Evolutionary conservation across 257 asterid species (phyloP).

Genomic region (Striga asiatica): DNA sequence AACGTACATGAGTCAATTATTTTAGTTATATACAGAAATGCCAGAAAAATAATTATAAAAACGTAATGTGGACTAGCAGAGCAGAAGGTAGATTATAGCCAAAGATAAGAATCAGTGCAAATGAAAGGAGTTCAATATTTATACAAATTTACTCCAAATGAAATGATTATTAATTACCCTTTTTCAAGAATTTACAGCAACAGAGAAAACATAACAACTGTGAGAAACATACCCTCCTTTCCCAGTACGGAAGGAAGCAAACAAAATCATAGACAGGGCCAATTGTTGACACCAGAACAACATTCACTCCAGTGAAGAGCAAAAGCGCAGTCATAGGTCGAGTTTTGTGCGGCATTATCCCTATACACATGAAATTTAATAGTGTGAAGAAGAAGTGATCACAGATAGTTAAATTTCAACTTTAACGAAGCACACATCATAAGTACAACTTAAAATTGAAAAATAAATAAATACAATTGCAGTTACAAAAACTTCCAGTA

Average conservation of each 20-base stretch:
- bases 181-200: not conserved
- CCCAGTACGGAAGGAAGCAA: constrained; percentile 87
- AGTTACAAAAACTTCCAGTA: too few relatives aligned
- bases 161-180: not conserved
- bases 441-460: too few relatives aligned
- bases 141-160: not conserved
- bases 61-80: not conserved
- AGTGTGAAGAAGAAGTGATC: constrained; percentile 18
- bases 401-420: not conserved
- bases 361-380: not conserved
- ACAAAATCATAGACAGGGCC: constrained; percentile 78
- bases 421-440: too few relatives aligned
- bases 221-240: constrained; percentile 48
- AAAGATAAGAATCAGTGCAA: not conserved
- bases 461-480: too few relatives aligned
- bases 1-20: not conserved
- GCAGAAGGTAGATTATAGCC: not conserved
- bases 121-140: not conserved
- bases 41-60: not conserved
- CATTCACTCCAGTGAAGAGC: constrained; percentile 76
- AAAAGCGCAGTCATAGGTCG: constrained; percentile 78
- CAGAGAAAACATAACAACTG: not conserved
- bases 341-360: constrained; percentile 80
- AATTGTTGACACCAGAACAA: constrained; percentile 57
- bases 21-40: not conserved